A percentile compares a stretch with the other conserved stretches of the same genome.
These are phyloP conservation scores for Phialophora chinensis DNA, from an alignment of 2,329 filamentous ascomycete genomes.

Conservation along the genomic window DNA sequence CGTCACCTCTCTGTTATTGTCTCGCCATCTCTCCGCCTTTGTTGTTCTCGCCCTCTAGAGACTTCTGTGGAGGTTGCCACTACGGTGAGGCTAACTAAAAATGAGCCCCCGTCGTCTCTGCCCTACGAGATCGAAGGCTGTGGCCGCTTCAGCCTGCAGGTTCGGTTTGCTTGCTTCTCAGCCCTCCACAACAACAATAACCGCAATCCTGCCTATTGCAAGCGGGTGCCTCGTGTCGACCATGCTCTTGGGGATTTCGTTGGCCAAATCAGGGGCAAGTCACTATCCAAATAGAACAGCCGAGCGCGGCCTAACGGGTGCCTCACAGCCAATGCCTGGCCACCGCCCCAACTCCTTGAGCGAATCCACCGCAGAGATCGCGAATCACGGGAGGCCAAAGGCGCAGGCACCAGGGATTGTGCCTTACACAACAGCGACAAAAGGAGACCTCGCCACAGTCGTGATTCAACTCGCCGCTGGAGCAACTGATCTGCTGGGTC, in stretches of 20 bases:
- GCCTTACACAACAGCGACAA: conserved; percentile 8
- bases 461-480: conserved; percentile 10
- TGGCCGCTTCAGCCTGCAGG: conserved; percentile 5
- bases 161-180: conserved; percentile 14
- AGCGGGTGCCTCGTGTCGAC: conserved; percentile 32
- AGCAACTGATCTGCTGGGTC: conserved; percentile 6
- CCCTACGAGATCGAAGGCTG: conserved; percentile 18
- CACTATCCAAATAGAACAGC: conserved; percentile 21
- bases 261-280: conserved; percentile 24
- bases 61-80: conserved; percentile 11
- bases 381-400: conserved; percentile 32
- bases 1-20: conserved; percentile 12
- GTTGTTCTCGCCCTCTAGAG: conserved; percentile 26
- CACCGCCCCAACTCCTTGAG: conserved; percentile 20
- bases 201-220: conserved; percentile 8
- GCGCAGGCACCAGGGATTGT: conserved; percentile 19
- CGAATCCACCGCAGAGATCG: conserved; percentile 22
- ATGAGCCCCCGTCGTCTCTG: conserved; percentile 4
- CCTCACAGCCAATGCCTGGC: conserved; percentile 27
- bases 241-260: conserved; percentile 12
- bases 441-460: conserved; percentile 26
- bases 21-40: background rate
- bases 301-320: conserved; percentile 28
- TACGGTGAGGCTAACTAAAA: conserved; percentile 9
- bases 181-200: background rate